Conservation (phyloP, 306 rosid genomes). For the Vicia villosa region DNA sequence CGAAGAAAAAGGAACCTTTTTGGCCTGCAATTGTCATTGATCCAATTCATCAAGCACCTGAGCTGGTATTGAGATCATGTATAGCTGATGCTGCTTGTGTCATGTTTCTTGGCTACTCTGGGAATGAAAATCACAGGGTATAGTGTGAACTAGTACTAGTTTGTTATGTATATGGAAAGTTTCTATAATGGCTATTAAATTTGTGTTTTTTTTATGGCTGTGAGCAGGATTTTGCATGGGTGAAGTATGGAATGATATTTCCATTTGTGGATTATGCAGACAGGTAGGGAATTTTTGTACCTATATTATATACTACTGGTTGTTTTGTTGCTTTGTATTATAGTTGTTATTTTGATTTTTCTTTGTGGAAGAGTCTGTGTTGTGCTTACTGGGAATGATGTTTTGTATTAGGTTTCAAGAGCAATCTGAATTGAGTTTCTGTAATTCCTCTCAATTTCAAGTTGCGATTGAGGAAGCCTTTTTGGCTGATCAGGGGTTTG, state of each 20-base stretch:
- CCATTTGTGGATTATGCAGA: slow-evolving; percentile 81
- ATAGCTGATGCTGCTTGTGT: slow-evolving; percentile 81
- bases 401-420: slow-evolving; percentile 72
- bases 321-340: not conserved
- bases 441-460: slow-evolving; percentile 65
- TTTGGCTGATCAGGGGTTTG: slow-evolving; percentile 88
- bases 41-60: slow-evolving; percentile 81
- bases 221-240: slow-evolving; percentile 98
- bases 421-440: slow-evolving; percentile 65
- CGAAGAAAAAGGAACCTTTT: slow-evolving; percentile 70
- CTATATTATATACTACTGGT: not conserved
- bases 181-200: slow-evolving; percentile 35
- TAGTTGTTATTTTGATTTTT: slow-evolving; percentile 14
- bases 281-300: slow-evolving; percentile 54
- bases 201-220: slow-evolving; percentile 13
- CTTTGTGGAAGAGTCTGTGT: slow-evolving; percentile 19
- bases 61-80: slow-evolving; percentile 71
- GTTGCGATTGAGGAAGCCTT: slow-evolving; percentile 86
- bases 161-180: not conserved
- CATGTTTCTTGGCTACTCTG: slow-evolving; percentile 83
- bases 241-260: slow-evolving; percentile 74
- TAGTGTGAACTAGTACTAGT: slow-evolving; percentile 15
- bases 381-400: slow-evolving; percentile 38
- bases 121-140: slow-evolving; percentile 72
- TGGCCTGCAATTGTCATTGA: slow-evolving; percentile 94